Evolutionary conservation across 306 rosid genomes (phyloP), one percentile per base, ranked within the genome.

Genomic region (Acacia confusa): DNA sequence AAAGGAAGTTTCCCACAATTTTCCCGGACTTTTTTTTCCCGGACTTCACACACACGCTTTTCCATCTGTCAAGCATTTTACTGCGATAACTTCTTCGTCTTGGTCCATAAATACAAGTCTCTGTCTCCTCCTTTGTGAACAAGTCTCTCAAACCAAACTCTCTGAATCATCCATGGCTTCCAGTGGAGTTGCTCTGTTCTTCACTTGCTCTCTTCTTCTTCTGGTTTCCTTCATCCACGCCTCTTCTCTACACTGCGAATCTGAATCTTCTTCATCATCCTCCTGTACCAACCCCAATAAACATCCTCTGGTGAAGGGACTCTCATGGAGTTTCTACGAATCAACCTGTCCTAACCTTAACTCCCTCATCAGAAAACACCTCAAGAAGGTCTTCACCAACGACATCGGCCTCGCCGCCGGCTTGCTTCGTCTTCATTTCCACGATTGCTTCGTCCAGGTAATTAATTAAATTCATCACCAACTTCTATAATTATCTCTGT

Each of bases 361-460:
- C n/a, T 79, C 85, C 53, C 84, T 92, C 36, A 45, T 90, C 30
- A 84, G 94, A 78, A 73, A 11, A 1, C 85, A 92, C 43, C 93
- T 92, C 66, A 83, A 85, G 82, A 90, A 88, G 76, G 73, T 89
- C 64, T 91, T 89, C 79, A 74, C 83, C 8, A 9, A 86, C 0
- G 91, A 92, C 77, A 77, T 90, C 64, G 93, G 83, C 58, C 93
- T 85, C 84, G 93, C 97, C 25, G 93, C 97, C 40, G 97, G 93
- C 70, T 32, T 92, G 77, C 94, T 90, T 63, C 95, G 95, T 41
- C 83, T 92, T 71, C 93, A 89, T 66, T 92, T 92, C 82, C 97
- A 92, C 38, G 95, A 89, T 73, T 92, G 97, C 91, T 92, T 92
- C 82, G 97, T 90, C 81, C 94, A 90, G 89, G 97, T 87, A 84